These are phyloP conservation scores for Aspergillus pseudoglaucus DNA, from an alignment of 2,329 filamentous ascomycete genomes.

Conservation along the genomic window DNA sequence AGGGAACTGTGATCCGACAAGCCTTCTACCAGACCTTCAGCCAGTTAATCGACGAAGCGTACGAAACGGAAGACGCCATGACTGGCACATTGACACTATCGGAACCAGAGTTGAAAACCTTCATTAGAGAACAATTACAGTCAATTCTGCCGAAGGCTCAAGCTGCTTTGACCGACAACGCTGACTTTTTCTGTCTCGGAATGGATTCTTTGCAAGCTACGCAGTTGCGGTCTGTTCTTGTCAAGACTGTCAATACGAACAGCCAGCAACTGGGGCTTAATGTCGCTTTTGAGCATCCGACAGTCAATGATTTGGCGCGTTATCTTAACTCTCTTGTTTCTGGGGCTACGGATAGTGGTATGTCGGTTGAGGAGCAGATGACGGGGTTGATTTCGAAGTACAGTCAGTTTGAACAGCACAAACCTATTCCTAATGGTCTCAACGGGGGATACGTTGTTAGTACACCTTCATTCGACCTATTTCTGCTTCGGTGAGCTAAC, in stretches of 20 bases:
- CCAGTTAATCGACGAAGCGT: slow-evolving; percentile 41
- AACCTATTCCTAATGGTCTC: slow-evolving; percentile 12
- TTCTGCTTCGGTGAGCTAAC: background rate
- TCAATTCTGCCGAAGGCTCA: slow-evolving; percentile 17
- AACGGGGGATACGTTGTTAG: slow-evolving; percentile 20
- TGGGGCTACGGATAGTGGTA: slow-evolving; percentile 23
- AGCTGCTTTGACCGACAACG: slow-evolving; percentile 27
- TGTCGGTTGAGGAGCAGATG: slow-evolving; percentile 41
- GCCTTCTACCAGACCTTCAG: slow-evolving; percentile 45
- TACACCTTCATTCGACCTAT: background rate
- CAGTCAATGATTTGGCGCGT: slow-evolving; percentile 40
- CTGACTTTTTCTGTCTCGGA: slow-evolving; percentile 54
- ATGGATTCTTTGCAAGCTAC: slow-evolving; percentile 56
- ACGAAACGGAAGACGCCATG: slow-evolving; percentile 22
- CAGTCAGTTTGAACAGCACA: slow-evolving; percentile 23
- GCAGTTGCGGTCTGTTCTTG: slow-evolving; percentile 46
- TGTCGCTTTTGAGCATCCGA: slow-evolving; percentile 54
- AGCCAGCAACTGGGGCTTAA: slow-evolving; percentile 49
- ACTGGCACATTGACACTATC: slow-evolving; percentile 17
- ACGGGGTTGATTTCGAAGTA: slow-evolving; percentile 44
- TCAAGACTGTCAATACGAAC: slow-evolving; percentile 45
- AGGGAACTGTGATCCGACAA: slow-evolving; percentile 50
- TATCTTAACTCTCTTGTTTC: slow-evolving; percentile 39
- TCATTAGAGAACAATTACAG: slow-evolving; percentile 27
- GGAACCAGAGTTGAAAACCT: slow-evolving; percentile 25